Conservation (phyloP, 257 asterid species). For the Coffea eugenioides region DNA sequence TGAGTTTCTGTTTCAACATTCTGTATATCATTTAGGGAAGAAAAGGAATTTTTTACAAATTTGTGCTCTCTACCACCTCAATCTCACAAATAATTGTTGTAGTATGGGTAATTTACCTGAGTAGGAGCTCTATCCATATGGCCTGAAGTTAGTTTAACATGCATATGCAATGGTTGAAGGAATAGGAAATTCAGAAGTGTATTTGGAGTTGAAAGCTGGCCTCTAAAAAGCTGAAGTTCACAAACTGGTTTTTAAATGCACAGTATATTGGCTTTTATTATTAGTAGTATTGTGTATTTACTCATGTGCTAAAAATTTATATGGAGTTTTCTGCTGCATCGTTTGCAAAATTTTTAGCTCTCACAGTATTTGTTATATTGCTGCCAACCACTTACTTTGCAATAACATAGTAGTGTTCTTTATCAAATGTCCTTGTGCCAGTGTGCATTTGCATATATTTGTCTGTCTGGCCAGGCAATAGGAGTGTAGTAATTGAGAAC, state of each 20-base stretch:
- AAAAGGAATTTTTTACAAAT: too few relatives aligned
- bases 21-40: too few relatives aligned
- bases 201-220: not conserved
- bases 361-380: not conserved
- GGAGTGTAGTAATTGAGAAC: too few relatives aligned
- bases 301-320: not conserved
- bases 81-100: not conserved
- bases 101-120: not conserved
- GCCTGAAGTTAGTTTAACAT: not conserved
- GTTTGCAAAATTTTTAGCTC: not conserved
- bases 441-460: not conserved
- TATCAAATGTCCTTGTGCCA: not conserved
- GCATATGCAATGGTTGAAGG: not conserved
- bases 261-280: not conserved
- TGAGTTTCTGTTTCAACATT: not conserved
- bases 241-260: not conserved
- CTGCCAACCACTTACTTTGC: not conserved
- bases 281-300: not conserved
- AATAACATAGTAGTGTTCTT: too few relatives aligned
- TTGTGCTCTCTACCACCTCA: not conserved
- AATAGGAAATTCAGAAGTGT: not conserved
- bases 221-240: not conserved
- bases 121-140: not conserved
- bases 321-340: not conserved
- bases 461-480: not conserved